Conservation (phyloP, 176 grass and related monocot species). For the Bolboschoenus planiculmis region DNA sequence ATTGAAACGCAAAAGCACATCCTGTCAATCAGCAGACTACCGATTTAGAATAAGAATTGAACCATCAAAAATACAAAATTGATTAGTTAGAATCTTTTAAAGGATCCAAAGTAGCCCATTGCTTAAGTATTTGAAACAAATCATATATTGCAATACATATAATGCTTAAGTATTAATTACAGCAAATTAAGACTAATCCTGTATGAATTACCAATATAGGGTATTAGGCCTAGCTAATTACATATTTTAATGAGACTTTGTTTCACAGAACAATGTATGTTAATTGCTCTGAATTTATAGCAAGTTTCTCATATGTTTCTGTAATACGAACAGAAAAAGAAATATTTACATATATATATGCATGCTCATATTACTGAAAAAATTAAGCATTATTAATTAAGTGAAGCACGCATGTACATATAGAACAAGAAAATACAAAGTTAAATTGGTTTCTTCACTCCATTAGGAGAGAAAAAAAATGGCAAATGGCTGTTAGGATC, state of each 20-base stretch:
- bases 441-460: background rate
- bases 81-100: background rate
- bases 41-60: too few relatives aligned
- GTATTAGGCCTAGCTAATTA: too few relatives aligned
- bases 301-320: background rate
- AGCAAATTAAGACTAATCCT: too few relatives aligned
- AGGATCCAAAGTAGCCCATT: background rate
- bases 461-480: background rate
- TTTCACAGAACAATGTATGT: background rate
- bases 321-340: background rate
- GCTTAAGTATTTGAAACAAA: background rate
- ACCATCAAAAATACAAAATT: background rate
- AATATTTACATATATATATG: too few relatives aligned
- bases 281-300: background rate
- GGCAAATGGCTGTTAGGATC: background rate
- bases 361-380: background rate
- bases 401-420: background rate
- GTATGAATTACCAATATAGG: too few relatives aligned
- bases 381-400: background rate
- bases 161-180: too few relatives aligned
- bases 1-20: background rate
- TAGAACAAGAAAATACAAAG: background rate
- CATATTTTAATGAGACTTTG: background rate
- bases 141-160: too few relatives aligned
- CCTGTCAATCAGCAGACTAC: background rate